Evolutionary conservation across 2,329 filamentous ascomycete genomes (phyloP), one percentile per base, ranked within the genome.

Genomic region (Diplodia mutila): DNA sequence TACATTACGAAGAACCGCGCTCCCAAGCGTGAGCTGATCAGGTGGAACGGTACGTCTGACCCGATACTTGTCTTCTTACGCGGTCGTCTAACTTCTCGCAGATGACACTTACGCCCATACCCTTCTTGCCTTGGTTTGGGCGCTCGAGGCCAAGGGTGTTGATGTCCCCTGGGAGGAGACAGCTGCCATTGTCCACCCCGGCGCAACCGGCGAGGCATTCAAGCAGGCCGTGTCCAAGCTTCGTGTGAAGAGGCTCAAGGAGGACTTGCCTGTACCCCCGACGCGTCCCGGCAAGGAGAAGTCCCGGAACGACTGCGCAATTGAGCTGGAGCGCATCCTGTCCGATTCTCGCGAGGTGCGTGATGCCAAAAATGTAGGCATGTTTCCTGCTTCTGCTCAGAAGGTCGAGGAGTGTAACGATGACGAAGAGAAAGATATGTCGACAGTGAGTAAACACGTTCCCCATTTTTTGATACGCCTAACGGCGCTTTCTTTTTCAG

Each of bases 141-240:
- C 51, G 0, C 16, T 59, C 37, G 64, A 66, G 21, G 16, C 14
- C 16, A 23, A 37, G 3, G 64, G 57, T 0, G 18, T 39, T 25
- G 25, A 54, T 4, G 16, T 66, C 27, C 64, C 64, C 5, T 66
- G 64, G 64, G 52, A 59, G 5, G 64, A 66, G 21, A 5, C 39
- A 4, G 64, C 64, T 4, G 64, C 64, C 8, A n/a, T 66, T n/a
- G 64, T 66, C 3, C 42, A 66, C 6, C 64, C 64, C 14, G 64
- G 64, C 18, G 64, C 64, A 2, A 66, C 64, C 39, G 64, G 64
- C 9, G 64, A 66, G 32, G 64, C 64, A 0, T 66, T 66, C 29
- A 66, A 66, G 64, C 64, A 66, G 21, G 64, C 64, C 1, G 3
- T 66, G 42, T 18, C 34, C 3, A 66, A 66, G 53, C 52, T 66